Base-by-base conservation (phyloP, 495 filamentous ascomycete species). In the Pseudoneurospora amorphoporcata region DNA sequence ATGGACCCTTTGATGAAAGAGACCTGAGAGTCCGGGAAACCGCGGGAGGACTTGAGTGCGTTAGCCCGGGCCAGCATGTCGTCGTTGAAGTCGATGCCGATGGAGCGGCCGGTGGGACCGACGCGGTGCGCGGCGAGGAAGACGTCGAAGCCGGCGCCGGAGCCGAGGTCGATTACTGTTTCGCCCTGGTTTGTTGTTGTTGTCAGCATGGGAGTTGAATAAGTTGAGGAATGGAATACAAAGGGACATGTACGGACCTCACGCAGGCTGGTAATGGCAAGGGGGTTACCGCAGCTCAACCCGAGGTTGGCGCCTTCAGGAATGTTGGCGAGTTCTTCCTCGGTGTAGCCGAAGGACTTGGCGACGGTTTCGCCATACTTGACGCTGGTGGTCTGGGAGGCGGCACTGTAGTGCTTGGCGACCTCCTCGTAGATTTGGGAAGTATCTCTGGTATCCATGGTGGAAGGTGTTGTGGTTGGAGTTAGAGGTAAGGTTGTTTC, bases 51-150 rank as follows among this genome's bases (percentile, higher is more conserved):
- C 37, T 86, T 85, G 61, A 79, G 75, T 6, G 76, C 73, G 76
- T 88, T 88, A 17, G 88, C 87, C 17, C 82, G 80, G 29, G 80
- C 78, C 14, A 91, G 81, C 90, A 92, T 91, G 73, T 88, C 84
- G 88, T 89, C 82, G 73, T 85, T 91, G 86, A 92, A 92, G 78
- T 92, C 90, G 29, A 92, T 79, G 17, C 90, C 90, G 70, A 90
- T 88, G 2, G 84, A 88, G 9, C 79, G 79, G 6, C 90, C 90
- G 3, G 75, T 78, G 0, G 73, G 68, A 0, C 90, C 90, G 14
- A 92, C 85, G 71, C 86, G 88, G 65, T 79, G 77, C 5, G 87
- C 83, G 29, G 89, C 89, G 3, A 88, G 85, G 75, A 91, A 88
- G 68, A 88, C 82, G 75, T 92, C 90, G 71, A 92, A 89, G 6